Conservation (phyloP, 805 yeast genomes). For the Starmera pachycereana region DNA sequence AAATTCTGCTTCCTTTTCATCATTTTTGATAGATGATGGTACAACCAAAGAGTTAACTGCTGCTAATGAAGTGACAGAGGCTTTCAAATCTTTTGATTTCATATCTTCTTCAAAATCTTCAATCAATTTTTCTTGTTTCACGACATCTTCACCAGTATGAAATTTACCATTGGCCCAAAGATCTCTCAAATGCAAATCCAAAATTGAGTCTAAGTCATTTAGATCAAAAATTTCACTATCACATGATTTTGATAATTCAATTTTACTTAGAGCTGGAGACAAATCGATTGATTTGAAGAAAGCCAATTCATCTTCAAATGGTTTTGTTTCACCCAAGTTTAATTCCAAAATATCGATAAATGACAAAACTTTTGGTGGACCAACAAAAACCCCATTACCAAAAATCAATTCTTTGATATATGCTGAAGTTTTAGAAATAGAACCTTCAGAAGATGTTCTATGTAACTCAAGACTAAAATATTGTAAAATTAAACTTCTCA, state of each 20-base stretch:
- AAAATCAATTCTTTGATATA: constrained; percentile 47
- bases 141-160: constrained; percentile 11
- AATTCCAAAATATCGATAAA: constrained; percentile 65
- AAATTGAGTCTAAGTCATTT: constrained; percentile 26
- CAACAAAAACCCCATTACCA: constrained; percentile 37
- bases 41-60: constrained; percentile 4
- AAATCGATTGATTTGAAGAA: constrained; percentile 28
- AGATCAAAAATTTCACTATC: constrained; percentile 31
- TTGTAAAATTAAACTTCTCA: constrained; percentile 52
- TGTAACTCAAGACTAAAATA: constrained; percentile 69
- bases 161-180: constrained; percentile 12
- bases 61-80: constrained; percentile 1
- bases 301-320: constrained; percentile 10
- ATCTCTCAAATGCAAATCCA: constrained; percentile 19
- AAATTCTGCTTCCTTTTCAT: constrained; percentile 12
- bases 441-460: constrained; percentile 32
- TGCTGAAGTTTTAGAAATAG: constrained; percentile 39
- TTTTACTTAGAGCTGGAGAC: constrained; percentile 30
- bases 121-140: constrained; percentile 7
- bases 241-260: constrained; percentile 19
- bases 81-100: constrained; percentile 7
- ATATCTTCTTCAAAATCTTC: constrained; percentile 9
- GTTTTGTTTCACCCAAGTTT: constrained; percentile 33
- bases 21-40: constrained; percentile 12
- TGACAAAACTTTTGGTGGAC: constrained; percentile 57